phyloP scores from a whole-genome alignment of 345 rosid species.

The Gossypium thurberi region DNA sequence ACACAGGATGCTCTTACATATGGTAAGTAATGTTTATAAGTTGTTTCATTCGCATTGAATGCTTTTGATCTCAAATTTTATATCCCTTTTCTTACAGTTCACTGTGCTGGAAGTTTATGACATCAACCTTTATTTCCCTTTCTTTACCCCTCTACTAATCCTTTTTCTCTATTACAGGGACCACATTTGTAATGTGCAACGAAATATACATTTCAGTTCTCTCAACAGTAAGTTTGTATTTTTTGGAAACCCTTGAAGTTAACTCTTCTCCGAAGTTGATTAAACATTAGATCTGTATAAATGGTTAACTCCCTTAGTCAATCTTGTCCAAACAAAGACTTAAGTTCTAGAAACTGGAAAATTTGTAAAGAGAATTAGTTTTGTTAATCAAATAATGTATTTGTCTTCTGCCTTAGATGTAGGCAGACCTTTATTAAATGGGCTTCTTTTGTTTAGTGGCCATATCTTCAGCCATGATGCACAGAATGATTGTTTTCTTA shows the following conservation, averaged over 20 bases:
- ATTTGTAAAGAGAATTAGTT: neutral
- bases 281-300: neutral
- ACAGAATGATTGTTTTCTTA: neutral
- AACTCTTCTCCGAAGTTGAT: neutral
- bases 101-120: neutral
- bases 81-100: neutral
- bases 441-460: neutral
- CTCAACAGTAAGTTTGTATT: conserved; percentile 58
- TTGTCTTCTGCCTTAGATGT: neutral
- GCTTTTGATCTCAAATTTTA: neutral
- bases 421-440: neutral
- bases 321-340: neutral
- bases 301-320: neutral
- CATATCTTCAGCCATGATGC: neutral
- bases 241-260: neutral
- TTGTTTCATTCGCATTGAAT: conserved; percentile 2
- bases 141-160: neutral
- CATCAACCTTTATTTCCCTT: neutral
- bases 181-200: conserved; percentile 74
- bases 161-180: conserved; percentile 49
- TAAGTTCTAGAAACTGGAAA: neutral
- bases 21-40: conserved; percentile 37
- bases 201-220: conserved; percentile 70
- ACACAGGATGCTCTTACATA: conserved; percentile 84
- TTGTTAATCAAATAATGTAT: neutral